Evolutionary conservation across 2,329 filamentous ascomycete genomes (phyloP).

Genomic region (Ascochyta fabae): DNA sequence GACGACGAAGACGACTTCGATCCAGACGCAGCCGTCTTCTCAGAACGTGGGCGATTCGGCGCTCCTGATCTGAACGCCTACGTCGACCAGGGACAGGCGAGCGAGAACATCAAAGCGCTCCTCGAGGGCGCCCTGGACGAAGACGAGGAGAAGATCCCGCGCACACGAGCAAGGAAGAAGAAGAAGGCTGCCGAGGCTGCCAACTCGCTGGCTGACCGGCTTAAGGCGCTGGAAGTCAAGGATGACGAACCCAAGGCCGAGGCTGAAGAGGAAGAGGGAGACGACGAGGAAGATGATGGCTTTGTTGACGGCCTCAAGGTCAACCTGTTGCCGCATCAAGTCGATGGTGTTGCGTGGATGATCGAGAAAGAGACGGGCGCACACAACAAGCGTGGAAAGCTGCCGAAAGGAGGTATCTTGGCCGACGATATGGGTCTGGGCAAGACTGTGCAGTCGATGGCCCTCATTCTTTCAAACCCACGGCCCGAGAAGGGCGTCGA

Average conservation of each 20-base stretch:
- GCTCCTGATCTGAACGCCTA: constrained; percentile 65
- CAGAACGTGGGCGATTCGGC: constrained; percentile 58
- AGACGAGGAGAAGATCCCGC: constrained; percentile 64
- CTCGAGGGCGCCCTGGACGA: constrained; percentile 82
- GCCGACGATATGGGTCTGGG: constrained; percentile 98
- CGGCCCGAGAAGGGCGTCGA: constrained; percentile 63
- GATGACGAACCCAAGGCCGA: constrained; percentile 59
- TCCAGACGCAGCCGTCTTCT: constrained; percentile 54
- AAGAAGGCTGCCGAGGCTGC: constrained; percentile 49
- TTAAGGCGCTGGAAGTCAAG: constrained; percentile 53
- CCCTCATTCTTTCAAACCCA: constrained; percentile 82
- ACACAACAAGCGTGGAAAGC: constrained; percentile 76
- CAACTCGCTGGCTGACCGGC: constrained; percentile 52
- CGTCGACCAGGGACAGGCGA: constrained; percentile 74
- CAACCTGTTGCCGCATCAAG: constrained; percentile 88
- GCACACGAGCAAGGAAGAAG: constrained; percentile 54
- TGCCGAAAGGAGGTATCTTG: constrained; percentile 91
- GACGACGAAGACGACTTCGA: constrained; percentile 56
- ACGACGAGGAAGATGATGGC: constrained; percentile 62
- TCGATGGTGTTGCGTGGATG: constrained; percentile 96
- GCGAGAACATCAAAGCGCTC: constrained; percentile 79
- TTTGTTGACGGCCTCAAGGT: constrained; percentile 82
- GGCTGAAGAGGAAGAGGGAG: constrained; percentile 43
- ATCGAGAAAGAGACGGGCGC: constrained; percentile 86
- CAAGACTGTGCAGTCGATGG: constrained; percentile 93